Evolutionary conservation across 78 protist genomes (phyloP).

Genomic region (Cavenderia fasciculata): DNA sequence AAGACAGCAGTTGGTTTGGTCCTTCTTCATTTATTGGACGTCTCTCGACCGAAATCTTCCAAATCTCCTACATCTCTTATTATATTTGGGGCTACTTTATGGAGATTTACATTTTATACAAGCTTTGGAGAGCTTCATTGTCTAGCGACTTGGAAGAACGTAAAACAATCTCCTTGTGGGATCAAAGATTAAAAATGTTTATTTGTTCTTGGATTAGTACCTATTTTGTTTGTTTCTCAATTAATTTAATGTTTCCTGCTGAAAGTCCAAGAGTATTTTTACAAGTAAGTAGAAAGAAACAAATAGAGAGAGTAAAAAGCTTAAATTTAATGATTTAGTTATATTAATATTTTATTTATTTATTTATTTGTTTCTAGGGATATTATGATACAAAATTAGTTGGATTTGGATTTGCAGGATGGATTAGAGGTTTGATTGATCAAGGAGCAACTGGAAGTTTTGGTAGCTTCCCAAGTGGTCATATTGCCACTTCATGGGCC

Average conservation of each 20-base stretch:
- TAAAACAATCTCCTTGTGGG: conserved; percentile 56
- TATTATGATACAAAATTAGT: neutral
- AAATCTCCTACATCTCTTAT: conserved; percentile 61
- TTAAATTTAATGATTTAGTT: too few relatives aligned
- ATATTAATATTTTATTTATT: too few relatives aligned
- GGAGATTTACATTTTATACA: conserved; percentile 43
- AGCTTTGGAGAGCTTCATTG: conserved; percentile 25
- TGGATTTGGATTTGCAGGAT: conserved; percentile 77
- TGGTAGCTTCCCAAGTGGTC: conserved; percentile 76
- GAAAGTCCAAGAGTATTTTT: conserved; percentile 57
- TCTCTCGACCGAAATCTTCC: conserved; percentile 57
- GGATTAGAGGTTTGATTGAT: conserved; percentile 45
- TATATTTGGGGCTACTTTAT: conserved; percentile 76
- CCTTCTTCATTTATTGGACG: conserved; percentile 53
- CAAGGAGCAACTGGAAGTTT: conserved; percentile 58
- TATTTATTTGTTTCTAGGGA: neutral
- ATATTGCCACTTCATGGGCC: conserved; percentile 67
- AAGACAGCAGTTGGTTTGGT: conserved; percentile 16
- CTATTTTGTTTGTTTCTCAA: conserved; percentile 41
- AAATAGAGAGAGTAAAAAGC: too few relatives aligned
- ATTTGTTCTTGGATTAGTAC: conserved; percentile 74
- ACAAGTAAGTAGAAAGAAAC: too few relatives aligned
- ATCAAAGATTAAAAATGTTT: conserved; percentile 71
- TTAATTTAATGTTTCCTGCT: conserved; percentile 61
- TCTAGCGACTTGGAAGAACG: conserved; percentile 24